Evolutionary conservation across 306 rosid species (phyloP).

Genomic region (Malus asiatica): DNA sequence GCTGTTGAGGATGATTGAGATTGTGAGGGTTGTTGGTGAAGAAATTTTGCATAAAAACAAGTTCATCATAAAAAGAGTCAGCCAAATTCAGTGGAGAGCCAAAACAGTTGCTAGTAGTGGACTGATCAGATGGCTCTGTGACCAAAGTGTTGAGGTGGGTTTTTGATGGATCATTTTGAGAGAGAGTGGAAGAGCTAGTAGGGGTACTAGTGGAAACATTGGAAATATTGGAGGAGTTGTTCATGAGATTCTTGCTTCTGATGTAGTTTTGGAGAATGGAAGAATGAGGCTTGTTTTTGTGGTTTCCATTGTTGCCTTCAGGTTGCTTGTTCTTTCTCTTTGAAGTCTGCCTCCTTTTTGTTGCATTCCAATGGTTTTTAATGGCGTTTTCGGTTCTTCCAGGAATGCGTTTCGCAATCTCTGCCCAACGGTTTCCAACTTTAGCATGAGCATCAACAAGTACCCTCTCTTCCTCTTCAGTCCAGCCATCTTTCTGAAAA

Average conservation of each 20-base stretch:
- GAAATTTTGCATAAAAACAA: conserved; percentile 57
- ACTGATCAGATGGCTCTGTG: conserved; percentile 27
- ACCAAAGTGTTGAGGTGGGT: conserved; percentile 3
- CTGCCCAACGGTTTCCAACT: conserved; percentile 83
- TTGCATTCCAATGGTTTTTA: conserved; percentile 95
- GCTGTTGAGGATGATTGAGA: neutral
- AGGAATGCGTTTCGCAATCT: conserved; percentile 62
- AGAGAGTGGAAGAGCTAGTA: conserved; percentile 6
- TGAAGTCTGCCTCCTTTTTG: conserved; percentile 76
- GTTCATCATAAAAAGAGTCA: conserved; percentile 39
- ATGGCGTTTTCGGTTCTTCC: conserved; percentile 89
- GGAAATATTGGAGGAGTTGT: neutral
- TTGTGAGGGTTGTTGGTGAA: conserved; percentile 9
- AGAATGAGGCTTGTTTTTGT: conserved; percentile 11
- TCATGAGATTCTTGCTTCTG: conserved; percentile 18
- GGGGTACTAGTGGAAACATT: neutral
- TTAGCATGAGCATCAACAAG: conserved; percentile 55
- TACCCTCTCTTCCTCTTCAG: conserved; percentile 66
- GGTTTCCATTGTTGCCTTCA: conserved; percentile 2
- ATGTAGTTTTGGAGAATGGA: conserved; percentile 75
- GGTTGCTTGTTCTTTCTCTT: conserved; percentile 59
- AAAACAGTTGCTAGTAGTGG: conserved; percentile 3
- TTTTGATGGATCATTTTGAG: neutral
- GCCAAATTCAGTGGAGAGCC: conserved; percentile 15
- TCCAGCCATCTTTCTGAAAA: conserved; percentile 72